phyloP scores from a whole-genome alignment of 768 basidiomycete species.

The Gyrodon lividus region DNA sequence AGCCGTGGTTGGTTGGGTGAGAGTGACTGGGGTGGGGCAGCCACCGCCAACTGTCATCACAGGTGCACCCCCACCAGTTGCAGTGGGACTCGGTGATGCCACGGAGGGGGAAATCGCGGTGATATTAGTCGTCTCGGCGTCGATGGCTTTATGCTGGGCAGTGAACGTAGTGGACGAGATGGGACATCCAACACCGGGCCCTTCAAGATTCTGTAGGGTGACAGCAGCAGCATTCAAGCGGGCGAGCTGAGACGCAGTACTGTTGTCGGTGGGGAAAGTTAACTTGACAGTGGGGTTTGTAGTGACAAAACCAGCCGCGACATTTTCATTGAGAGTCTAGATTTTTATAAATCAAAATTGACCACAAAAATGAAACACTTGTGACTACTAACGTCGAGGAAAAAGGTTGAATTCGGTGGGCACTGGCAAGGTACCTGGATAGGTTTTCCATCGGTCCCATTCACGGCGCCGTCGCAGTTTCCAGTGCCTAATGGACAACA shows the following conservation, averaged over 20 bases:
- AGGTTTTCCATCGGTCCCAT: conserved; percentile 52
- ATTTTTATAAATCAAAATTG: not conserved
- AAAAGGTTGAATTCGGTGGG: conserved; percentile 54
- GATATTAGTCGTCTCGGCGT: conserved; percentile 10
- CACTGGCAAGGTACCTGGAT: conserved; percentile 66
- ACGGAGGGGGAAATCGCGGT: conserved; percentile 1
- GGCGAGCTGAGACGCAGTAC: conserved; percentile 48
- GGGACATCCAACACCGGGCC: conserved; percentile 68
- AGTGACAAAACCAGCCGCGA: conserved; percentile 58
- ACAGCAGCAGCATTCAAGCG: conserved; percentile 60
- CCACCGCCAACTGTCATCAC: not conserved
- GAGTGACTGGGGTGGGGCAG: not conserved
- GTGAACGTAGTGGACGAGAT: conserved; percentile 61
- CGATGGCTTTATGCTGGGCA: conserved; percentile 33
- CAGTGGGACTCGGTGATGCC: not conserved
- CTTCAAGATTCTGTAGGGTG: conserved; percentile 73
- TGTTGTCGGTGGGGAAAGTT: conserved; percentile 63
- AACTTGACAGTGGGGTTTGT: conserved; percentile 62
- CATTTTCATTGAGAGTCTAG: conserved; percentile 48
- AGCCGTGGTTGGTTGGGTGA: not conserved
- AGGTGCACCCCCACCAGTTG: not conserved
- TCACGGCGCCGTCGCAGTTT: conserved; percentile 66
- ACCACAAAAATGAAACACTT: not conserved
- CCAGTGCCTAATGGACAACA: conserved; percentile 44
- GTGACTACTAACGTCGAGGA: conserved; percentile 43